These are phyloP conservation scores for Juglanconis juglandina DNA, from an alignment of 2,329 filamentous ascomycete genomes.

Conservation along the genomic window DNA sequence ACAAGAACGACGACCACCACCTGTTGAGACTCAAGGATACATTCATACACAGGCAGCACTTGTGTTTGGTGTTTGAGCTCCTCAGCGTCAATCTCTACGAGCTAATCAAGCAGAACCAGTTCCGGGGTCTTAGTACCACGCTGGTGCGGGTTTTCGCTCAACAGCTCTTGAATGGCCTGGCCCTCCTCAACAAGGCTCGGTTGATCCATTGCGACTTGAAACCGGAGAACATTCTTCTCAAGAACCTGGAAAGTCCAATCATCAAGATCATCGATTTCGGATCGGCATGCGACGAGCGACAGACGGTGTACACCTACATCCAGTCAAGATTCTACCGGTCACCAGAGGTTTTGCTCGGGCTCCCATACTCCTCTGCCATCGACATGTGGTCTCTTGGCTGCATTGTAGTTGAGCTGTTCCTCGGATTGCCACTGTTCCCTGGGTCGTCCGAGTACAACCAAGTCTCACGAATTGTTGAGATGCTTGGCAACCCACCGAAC, in stretches of 20 bases:
- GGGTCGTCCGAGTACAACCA: constrained; percentile 99
- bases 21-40: constrained; percentile 92
- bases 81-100: constrained; percentile 97
- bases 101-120: constrained; percentile 99
- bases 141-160: constrained; percentile 96
- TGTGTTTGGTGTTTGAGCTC: constrained; percentile 94
- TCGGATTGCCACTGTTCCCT: constrained; percentile 90
- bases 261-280: constrained; percentile 99
- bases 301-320: constrained; percentile 99
- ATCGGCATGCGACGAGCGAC: constrained; percentile 94
- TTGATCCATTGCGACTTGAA: constrained; percentile 98
- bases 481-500: constrained; percentile 91
- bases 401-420: constrained; percentile 95
- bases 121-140: constrained; percentile 93
- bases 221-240: constrained; percentile 94
- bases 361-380: constrained; percentile 97
- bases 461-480: constrained; percentile 93
- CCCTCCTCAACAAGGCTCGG: constrained; percentile 90
- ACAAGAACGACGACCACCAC: constrained; percentile 99
- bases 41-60: constrained; percentile 95
- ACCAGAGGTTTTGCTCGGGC: constrained; percentile 88
- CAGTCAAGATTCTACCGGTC: constrained; percentile 98
- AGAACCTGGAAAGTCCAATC: constrained; percentile 97
- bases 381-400: constrained; percentile 99
- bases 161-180: constrained; percentile 88